Percentiles rank a stretch among this genome's conserved stretches.
Conservation (phyloP, 345 rosid genomes). For the Microthlaspi erraticum region DNA sequence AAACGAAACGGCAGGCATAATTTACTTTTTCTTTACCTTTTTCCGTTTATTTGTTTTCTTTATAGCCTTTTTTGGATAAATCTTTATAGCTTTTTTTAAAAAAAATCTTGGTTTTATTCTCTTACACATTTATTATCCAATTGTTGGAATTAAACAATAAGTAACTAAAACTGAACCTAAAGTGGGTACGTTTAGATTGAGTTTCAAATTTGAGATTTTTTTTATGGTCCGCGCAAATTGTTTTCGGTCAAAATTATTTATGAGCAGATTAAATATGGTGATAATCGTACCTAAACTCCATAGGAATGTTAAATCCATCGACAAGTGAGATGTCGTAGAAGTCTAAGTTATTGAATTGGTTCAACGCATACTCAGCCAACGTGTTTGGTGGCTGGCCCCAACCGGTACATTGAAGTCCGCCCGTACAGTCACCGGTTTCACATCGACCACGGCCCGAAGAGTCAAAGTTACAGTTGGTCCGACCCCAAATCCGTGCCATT, state of each 20-base stretch:
- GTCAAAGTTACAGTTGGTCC: slow-evolving; percentile 48
- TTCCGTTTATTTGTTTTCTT: background rate
- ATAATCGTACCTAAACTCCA: slow-evolving; percentile 45
- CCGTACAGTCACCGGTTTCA: slow-evolving; percentile 61
- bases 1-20: background rate
- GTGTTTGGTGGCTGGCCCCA: slow-evolving; percentile 68
- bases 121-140: background rate
- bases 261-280: background rate
- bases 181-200: background rate
- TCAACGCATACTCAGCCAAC: slow-evolving; percentile 62
- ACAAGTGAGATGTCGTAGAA: slow-evolving; percentile 49
- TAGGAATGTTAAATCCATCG: slow-evolving; percentile 48
- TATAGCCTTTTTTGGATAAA: too few relatives aligned
- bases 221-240: background rate
- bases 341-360: slow-evolving; percentile 54
- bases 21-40: background rate
- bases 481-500: slow-evolving; percentile 50
- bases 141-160: background rate
- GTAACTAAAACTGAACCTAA: background rate
- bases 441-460: slow-evolving; percentile 48
- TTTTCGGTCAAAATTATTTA: background rate
- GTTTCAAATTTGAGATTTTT: background rate
- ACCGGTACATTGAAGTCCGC: slow-evolving; percentile 50
- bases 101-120: background rate
- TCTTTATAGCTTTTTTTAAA: background rate